Percentiles rank a stretch among this genome's conserved stretches.
Conservation (phyloP, 2,329 filamentous ascomycete species). For the Apiospora malaysiana region DNA sequence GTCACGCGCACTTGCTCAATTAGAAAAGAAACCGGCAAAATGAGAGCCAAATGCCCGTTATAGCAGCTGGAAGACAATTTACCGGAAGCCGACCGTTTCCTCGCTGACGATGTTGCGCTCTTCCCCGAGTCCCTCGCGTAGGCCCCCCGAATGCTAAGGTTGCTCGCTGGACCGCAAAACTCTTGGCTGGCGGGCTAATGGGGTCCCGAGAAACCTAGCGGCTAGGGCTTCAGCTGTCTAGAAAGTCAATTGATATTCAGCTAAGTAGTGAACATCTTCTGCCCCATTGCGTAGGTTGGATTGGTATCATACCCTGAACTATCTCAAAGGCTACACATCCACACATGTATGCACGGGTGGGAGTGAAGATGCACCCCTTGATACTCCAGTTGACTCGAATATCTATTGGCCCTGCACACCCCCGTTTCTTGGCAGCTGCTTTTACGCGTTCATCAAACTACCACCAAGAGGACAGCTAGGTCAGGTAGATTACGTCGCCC, state of each 20-base stretch:
- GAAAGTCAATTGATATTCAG: slow-evolving; percentile 19
- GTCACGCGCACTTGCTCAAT: background rate
- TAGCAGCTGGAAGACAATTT: background rate
- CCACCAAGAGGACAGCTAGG: background rate
- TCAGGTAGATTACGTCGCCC: background rate
- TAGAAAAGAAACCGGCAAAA: background rate
- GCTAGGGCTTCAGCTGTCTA: slow-evolving; percentile 7
- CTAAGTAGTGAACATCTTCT: background rate
- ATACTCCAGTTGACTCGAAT: slow-evolving; percentile 3
- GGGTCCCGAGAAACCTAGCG: background rate
- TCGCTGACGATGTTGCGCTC: background rate
- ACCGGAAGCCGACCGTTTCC: background rate
- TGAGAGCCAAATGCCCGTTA: background rate
- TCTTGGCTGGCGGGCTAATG: background rate
- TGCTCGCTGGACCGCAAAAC: background rate
- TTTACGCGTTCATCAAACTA: background rate
- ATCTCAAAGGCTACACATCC: background rate
- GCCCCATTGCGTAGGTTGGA: background rate
- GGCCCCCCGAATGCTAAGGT: background rate
- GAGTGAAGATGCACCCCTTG: slow-evolving; percentile 2
- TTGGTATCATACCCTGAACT: background rate
- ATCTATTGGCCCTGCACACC: background rate
- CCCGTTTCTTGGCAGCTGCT: slow-evolving; percentile 14
- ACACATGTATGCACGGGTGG: no score
- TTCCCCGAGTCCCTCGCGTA: background rate